Conservation (phyloP, 2,329 filamentous ascomycete genomes). For the Cladosporium velox region DNA sequence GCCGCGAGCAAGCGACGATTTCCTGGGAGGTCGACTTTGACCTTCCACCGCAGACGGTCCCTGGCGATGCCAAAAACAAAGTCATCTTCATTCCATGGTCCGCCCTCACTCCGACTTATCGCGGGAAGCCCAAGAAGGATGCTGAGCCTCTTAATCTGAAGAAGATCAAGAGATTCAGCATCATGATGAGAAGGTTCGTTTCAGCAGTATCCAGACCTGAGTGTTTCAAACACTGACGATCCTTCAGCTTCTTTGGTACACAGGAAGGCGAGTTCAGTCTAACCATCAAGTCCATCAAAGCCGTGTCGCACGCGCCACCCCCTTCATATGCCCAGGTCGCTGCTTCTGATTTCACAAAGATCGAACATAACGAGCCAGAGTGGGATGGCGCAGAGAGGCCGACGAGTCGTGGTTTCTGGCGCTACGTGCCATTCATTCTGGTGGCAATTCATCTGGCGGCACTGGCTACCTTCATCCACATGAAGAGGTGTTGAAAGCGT, state of each 20-base stretch:
- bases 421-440: not conserved
- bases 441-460: not conserved
- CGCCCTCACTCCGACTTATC: constrained; percentile 70
- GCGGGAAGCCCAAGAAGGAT: constrained; percentile 66
- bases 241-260: constrained; percentile 65
- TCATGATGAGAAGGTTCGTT: constrained; percentile 79
- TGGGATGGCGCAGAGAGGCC: not conserved
- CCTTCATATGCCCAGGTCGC: constrained; percentile 10
- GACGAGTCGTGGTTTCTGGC: not conserved
- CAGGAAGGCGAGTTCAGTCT: constrained; percentile 70
- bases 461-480: not conserved
- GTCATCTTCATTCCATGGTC: constrained; percentile 63
- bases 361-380: not conserved
- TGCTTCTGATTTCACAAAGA: not conserved
- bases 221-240: constrained; percentile 27
- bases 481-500: not conserved
- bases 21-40: constrained; percentile 74
- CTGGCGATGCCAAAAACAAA: constrained; percentile 29
- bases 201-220: not conserved
- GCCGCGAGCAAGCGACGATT: constrained; percentile 69
- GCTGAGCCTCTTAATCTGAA: constrained; percentile 60
- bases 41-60: constrained; percentile 35
- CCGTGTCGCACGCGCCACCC: constrained; percentile 35
- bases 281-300: constrained; percentile 57
- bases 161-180: constrained; percentile 65